These are phyloP conservation scores for Chaetothyriales sp. DNA, from an alignment of 2,329 filamentous ascomycete species.

Conservation along the genomic window DNA sequence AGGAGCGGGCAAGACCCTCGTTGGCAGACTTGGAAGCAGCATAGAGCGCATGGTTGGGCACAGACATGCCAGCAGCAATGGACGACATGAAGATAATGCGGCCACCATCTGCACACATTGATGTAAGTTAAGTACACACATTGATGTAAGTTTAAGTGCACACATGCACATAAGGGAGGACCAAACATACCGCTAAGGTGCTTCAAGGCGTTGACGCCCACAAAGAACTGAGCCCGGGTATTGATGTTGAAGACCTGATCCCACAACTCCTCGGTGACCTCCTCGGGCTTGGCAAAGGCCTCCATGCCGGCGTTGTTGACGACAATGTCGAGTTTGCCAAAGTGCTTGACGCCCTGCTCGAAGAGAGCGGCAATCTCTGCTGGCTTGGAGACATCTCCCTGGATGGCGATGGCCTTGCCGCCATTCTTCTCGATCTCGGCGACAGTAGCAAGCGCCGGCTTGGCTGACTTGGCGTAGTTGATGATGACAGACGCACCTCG, in stretches of 20 bases:
- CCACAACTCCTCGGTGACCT: constrained; percentile 47
- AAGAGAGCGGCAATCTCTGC: constrained; percentile 36
- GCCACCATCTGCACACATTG: constrained; percentile 26
- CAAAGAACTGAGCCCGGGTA: constrained; percentile 49
- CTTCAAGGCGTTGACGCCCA: constrained; percentile 55
- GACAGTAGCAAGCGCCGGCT: constrained; percentile 23
- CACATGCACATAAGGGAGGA: not conserved
- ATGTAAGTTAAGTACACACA: constrained; percentile 3
- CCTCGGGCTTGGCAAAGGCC: constrained; percentile 40
- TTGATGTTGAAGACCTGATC: constrained; percentile 47
- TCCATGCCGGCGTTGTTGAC: constrained; percentile 17
- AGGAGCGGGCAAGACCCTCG: constrained; percentile 56
- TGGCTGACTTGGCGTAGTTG: constrained; percentile 31
- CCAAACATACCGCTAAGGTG: constrained; percentile 32
- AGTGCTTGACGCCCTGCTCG: constrained; percentile 21
- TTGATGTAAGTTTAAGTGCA: constrained; percentile 3
- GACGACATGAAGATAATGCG: constrained; percentile 41
- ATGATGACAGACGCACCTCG: constrained; percentile 24
- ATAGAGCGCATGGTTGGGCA: constrained; percentile 57
- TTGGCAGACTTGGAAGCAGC: constrained; percentile 58
- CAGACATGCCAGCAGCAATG: constrained; percentile 45
- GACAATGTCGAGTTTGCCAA: constrained; percentile 19
- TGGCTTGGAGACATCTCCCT: constrained; percentile 27
- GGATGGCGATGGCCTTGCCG: constrained; percentile 32
- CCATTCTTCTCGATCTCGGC: constrained; percentile 17